Percentiles rank a stretch among this genome's conserved stretches.
phyloP scores from a whole-genome alignment of 2,329 filamentous ascomycete genomes.

The Mariannaea elegans region DNA sequence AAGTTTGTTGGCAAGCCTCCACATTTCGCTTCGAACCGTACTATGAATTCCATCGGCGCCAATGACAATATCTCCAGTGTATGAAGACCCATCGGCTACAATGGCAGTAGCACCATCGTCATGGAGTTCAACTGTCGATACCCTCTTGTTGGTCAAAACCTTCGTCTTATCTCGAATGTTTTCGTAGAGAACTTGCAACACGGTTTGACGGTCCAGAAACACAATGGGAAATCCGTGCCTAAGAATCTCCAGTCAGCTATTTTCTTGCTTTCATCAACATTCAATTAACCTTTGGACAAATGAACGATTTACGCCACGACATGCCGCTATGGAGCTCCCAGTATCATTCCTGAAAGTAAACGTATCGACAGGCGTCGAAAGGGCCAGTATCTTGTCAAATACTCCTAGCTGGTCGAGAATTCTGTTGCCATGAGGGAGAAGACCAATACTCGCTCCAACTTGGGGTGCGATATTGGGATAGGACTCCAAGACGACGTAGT shows the following conservation, averaged over 20 bases:
- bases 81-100: conserved; percentile 14
- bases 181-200: conserved; percentile 47
- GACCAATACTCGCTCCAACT: conserved; percentile 58
- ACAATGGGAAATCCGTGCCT: conserved; percentile 43
- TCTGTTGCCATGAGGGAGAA: conserved; percentile 52
- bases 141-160: conserved; percentile 26
- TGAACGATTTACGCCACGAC: neutral
- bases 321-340: neutral
- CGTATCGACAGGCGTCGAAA: conserved; percentile 13
- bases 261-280: neutral
- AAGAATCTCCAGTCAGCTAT: neutral
- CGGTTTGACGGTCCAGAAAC: conserved; percentile 48
- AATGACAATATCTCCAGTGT: conserved; percentile 47
- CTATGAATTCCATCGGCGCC: conserved; percentile 55
- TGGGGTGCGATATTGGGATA: conserved; percentile 53
- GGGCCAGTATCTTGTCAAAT: conserved; percentile 25
- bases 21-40: conserved; percentile 44
- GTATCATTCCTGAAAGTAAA: conserved; percentile 11
- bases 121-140: conserved; percentile 3
- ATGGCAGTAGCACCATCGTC: conserved; percentile 20
- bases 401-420: conserved; percentile 59
- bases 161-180: conserved; percentile 42
- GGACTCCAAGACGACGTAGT: conserved; percentile 59
- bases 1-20: conserved; percentile 16
- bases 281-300: no score